Evolutionary conservation across 352 stramenopile genomes (phyloP).

Genomic region (Pythium apleroticum): DNA sequence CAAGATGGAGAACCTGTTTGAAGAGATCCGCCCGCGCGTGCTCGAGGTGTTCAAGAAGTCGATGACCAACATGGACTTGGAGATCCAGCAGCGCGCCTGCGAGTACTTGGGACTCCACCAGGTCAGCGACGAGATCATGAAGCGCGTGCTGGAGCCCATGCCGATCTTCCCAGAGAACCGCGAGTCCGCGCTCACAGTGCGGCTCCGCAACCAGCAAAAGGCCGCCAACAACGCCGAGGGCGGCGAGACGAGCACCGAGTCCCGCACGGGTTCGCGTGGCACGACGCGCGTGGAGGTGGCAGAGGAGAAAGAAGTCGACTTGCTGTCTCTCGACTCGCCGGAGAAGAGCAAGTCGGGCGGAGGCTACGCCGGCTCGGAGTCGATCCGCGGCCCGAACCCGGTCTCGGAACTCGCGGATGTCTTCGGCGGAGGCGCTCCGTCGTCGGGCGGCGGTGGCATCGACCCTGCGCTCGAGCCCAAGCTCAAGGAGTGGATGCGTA

Average conservation of each 20-base stretch:
- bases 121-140: slow-evolving; percentile 84
- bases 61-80: slow-evolving; percentile 94
- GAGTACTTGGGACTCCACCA: slow-evolving; percentile 95
- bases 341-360: slow-evolving; percentile 26
- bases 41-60: slow-evolving; percentile 92
- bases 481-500: slow-evolving; percentile 72
- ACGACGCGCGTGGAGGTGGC: slow-evolving; percentile 10
- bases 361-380: slow-evolving; percentile 27
- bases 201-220: slow-evolving; percentile 74
- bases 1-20: slow-evolving; percentile 92
- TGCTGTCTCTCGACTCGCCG: slow-evolving; percentile 51
- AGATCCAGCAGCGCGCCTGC: slow-evolving; percentile 97
- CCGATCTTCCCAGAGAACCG: slow-evolving; percentile 94
- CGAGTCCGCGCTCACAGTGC: slow-evolving; percentile 66
- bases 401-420: slow-evolving; percentile 57
- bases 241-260: slow-evolving; percentile 19
- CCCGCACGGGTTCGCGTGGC: slow-evolving; percentile 22
- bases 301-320: slow-evolving; percentile 35
- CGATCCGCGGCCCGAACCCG: slow-evolving; percentile 49
- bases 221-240: slow-evolving; percentile 29
- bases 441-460: slow-evolving; percentile 28
- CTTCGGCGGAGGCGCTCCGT: slow-evolving; percentile 36
- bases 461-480: slow-evolving; percentile 48
- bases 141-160: slow-evolving; percentile 96
- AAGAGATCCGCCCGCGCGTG: slow-evolving; percentile 86